These are phyloP conservation scores for Colletotrichum siamense DNA, from an alignment of 2,329 filamentous ascomycete genomes.

Conservation along the genomic window DNA sequence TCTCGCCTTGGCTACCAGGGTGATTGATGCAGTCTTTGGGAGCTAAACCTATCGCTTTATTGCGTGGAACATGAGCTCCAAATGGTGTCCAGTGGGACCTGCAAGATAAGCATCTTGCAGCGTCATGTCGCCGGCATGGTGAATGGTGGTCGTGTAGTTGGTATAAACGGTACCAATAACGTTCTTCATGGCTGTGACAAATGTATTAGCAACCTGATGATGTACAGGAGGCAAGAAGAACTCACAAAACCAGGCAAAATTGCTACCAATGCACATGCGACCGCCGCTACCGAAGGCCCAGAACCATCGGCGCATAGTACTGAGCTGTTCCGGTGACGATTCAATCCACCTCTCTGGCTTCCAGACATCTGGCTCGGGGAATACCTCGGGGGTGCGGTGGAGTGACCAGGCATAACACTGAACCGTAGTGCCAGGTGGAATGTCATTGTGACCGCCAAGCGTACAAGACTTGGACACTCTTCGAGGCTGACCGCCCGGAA, in stretches of 20 bases:
- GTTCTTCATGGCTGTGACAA: not conserved
- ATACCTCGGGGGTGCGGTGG: not conserved
- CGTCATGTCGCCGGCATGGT: not conserved
- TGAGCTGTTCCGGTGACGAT: not conserved
- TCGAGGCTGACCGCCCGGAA: not conserved
- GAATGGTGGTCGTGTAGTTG: not conserved
- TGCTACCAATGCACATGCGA: not conserved
- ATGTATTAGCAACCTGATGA: not conserved
- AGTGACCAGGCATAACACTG: not conserved
- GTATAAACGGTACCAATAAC: not conserved
- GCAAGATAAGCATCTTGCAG: not conserved
- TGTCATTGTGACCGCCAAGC: not conserved
- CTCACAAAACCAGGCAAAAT: not conserved
- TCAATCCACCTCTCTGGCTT: not conserved
- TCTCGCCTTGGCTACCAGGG: not conserved
- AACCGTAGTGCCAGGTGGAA: not conserved
- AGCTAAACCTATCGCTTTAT: not conserved
- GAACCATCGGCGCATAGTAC: not conserved
- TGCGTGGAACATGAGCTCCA: not conserved
- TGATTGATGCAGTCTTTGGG: rapidly evolving
- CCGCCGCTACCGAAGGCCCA: not conserved
- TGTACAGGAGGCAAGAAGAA: not conserved
- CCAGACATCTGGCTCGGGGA: not conserved
- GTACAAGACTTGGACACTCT: not conserved
- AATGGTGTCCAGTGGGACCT: not conserved